These are phyloP conservation scores for Aspergillus brasiliensis DNA, from an alignment of 2,329 filamentous ascomycete genomes.

Conservation along the genomic window DNA sequence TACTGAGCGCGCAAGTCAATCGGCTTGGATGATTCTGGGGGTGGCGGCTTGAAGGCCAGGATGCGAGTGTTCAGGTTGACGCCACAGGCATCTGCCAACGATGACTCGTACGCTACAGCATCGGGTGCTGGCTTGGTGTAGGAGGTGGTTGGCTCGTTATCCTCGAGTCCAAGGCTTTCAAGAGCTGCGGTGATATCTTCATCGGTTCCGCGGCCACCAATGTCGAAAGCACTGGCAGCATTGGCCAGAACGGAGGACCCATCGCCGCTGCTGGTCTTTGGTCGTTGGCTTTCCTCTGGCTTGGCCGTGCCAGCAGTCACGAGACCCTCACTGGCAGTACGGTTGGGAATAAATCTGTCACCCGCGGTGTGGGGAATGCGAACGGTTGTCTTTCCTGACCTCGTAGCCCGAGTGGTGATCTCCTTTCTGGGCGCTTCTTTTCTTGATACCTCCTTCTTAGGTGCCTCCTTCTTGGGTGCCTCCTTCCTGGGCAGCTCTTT, in stretches of 20 bases:
- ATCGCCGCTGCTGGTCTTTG: conserved; percentile 71
- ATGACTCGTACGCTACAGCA: conserved; percentile 87
- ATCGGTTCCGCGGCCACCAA: conserved; percentile 61
- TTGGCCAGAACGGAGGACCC: conserved; percentile 75
- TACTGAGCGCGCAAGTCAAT: conserved; percentile 97
- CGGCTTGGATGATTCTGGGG: conserved; percentile 97
- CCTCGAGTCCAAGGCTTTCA: conserved; percentile 76
- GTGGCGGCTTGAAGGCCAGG: conserved; percentile 94
- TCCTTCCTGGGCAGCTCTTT: conserved; percentile 24
- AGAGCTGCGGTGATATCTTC: conserved; percentile 80
- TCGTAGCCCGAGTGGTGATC: conserved; percentile 54
- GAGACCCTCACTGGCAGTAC: conserved; percentile 84
- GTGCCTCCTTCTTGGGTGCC: conserved; percentile 46
- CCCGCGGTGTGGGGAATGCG: conserved; percentile 69
- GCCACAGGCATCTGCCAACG: conserved; percentile 85
- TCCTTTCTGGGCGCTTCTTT: conserved; percentile 24
- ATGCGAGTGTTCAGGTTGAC: conserved; percentile 94
- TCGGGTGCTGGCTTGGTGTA: conserved; percentile 83
- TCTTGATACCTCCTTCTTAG: conserved; percentile 10
- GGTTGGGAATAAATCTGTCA: conserved; percentile 96
- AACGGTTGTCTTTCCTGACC: conserved; percentile 70
- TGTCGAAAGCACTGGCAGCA: conserved; percentile 67
- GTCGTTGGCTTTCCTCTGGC: conserved; percentile 74
- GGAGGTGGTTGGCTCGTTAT: conserved; percentile 65
- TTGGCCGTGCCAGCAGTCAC: conserved; percentile 80